Conservation (phyloP, 768 basidiomycete species). For the Termitomyces sp. region DNA sequence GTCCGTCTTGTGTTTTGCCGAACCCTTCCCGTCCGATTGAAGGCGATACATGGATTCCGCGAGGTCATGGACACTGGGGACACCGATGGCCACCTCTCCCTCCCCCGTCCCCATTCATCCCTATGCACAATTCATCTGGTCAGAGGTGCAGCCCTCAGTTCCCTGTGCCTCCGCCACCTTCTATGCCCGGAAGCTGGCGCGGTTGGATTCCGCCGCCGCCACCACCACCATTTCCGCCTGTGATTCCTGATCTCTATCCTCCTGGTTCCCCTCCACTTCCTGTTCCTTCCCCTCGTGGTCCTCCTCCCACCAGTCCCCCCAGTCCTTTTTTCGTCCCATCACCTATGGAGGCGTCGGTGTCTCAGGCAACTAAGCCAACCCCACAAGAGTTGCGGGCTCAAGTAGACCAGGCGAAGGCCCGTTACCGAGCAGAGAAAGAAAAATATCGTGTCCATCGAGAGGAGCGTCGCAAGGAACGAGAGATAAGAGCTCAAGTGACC, state of each 20-base stretch:
- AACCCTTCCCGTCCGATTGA: background rate
- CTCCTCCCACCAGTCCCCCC: background rate
- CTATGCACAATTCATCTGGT: conserved; percentile 2
- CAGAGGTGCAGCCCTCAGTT: background rate
- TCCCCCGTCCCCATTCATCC: conserved; percentile 3
- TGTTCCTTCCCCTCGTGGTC: conserved; percentile 1
- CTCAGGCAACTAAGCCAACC: conserved; percentile 16
- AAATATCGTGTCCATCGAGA: conserved; percentile 57
- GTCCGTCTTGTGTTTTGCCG: background rate
- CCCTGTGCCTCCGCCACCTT: conserved; percentile 11
- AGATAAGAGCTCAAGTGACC: conserved; percentile 13
- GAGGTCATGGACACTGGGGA: conserved; percentile 3
- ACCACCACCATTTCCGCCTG: conserved; percentile 14
- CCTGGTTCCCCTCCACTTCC: conserved; percentile 8
- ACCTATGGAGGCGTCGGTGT: conserved; percentile 13
- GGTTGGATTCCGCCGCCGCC: conserved; percentile 14
- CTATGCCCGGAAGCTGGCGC: conserved; percentile 8
- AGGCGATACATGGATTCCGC: conserved; percentile 3
- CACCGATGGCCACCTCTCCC: conserved; percentile 2
- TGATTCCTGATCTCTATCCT: conserved; percentile 2
- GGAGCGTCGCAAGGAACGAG: conserved; percentile 34
- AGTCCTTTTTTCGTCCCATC: background rate
- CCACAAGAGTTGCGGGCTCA: conserved; percentile 36
- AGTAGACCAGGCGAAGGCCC: conserved; percentile 60
- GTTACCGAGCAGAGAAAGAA: conserved; percentile 69